Percentiles rank a stretch among this genome's conserved stretches.
These are phyloP conservation scores for Moelleriella libera DNA, from an alignment of 2,329 filamentous ascomycete genomes.

Conservation along the genomic window DNA sequence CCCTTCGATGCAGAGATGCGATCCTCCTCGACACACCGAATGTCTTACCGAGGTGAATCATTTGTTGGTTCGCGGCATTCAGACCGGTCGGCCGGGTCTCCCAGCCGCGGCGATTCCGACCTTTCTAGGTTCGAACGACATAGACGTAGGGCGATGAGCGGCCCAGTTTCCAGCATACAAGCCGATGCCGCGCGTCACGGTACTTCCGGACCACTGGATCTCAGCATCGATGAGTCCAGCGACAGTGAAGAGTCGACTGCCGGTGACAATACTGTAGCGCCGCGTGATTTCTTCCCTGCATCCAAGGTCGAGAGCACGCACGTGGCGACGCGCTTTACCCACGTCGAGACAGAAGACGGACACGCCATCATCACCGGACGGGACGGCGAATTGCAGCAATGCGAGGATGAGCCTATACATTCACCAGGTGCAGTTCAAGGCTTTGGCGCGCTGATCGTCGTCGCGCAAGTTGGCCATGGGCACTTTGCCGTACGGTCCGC, in stretches of 20 bases:
- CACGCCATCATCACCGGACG: slow-evolving; percentile 74
- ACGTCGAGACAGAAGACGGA: slow-evolving; percentile 61
- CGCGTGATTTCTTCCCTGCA: too few species aligned
- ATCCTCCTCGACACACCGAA: slow-evolving; percentile 15
- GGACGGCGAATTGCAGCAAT: slow-evolving; percentile 59
- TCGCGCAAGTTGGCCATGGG: slow-evolving; percentile 57
- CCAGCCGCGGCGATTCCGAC: slow-evolving; percentile 3
- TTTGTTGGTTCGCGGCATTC: slow-evolving; percentile 12
- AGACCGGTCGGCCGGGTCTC: slow-evolving; percentile 12
- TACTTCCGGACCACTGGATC: slow-evolving; percentile 17
- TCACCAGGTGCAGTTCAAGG: slow-evolving; percentile 70
- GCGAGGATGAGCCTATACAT: slow-evolving; percentile 85
- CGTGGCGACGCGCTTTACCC: slow-evolving; percentile 63
- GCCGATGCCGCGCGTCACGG: slow-evolving; percentile 26
- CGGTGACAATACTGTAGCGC: slow-evolving; percentile 2
- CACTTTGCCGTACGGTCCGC: slow-evolving; percentile 57
- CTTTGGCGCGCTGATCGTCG: slow-evolving; percentile 63
- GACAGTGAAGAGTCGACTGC: slow-evolving; percentile 13
- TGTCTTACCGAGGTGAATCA: slow-evolving; percentile 15
- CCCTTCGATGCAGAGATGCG: slow-evolving; percentile 17
- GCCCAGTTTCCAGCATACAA: slow-evolving; percentile 29
- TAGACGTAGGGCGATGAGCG: slow-evolving; percentile 20
- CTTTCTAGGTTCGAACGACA: slow-evolving; percentile 6
- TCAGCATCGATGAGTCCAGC: slow-evolving; percentile 16
- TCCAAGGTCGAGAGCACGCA: slow-evolving; percentile 16